A percentile compares a stretch with the other conserved stretches of the same genome.
Conservation (phyloP, 2,329 filamentous ascomycete genomes). For the Aureobasidium leucospermi region DNA sequence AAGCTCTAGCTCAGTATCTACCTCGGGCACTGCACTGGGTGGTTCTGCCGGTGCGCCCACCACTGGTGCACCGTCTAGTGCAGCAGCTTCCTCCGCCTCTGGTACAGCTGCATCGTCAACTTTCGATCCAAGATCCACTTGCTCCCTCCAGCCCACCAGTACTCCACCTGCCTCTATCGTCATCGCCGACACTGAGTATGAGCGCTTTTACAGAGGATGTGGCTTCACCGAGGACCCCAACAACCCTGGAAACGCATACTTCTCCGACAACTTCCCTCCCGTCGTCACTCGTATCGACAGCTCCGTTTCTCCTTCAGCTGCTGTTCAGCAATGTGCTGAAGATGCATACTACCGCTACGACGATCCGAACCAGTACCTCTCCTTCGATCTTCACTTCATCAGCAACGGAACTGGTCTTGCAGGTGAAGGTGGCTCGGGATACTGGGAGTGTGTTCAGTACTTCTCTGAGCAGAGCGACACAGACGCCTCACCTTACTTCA, state of each 20-base stretch:
- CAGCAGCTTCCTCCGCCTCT: neutral
- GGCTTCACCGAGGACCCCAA: conserved; percentile 4
- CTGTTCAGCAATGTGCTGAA: neutral
- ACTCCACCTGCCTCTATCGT: neutral
- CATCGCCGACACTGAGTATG: neutral
- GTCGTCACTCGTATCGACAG: neutral
- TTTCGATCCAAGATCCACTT: neutral
- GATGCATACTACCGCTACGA: conserved; percentile 2
- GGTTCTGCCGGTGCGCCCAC: neutral
- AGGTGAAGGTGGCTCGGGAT: neutral
- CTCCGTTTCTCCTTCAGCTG: neutral
- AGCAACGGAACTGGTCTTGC: neutral
- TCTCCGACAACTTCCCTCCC: conserved; percentile 5
- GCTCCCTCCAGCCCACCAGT: neutral
- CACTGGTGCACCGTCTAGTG: neutral
- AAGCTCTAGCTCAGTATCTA: neutral
- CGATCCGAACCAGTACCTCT: conserved; percentile 4
- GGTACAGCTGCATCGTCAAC: neutral
- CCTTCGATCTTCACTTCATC: conserved; percentile 10
- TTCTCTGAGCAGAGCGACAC: conserved; percentile 7
- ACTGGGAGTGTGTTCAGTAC: conserved; percentile 7
- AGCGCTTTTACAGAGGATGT: conserved; percentile 8
- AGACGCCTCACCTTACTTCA: conserved; percentile 2
- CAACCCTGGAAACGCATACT: conserved; percentile 7
- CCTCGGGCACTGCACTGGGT: neutral